A percentile compares a stretch with the other conserved stretches of the same genome.
Evolutionary conservation across 1,139 yeast genomes (phyloP).

Genomic region (Schizosaccharomyces versatilis): DNA sequence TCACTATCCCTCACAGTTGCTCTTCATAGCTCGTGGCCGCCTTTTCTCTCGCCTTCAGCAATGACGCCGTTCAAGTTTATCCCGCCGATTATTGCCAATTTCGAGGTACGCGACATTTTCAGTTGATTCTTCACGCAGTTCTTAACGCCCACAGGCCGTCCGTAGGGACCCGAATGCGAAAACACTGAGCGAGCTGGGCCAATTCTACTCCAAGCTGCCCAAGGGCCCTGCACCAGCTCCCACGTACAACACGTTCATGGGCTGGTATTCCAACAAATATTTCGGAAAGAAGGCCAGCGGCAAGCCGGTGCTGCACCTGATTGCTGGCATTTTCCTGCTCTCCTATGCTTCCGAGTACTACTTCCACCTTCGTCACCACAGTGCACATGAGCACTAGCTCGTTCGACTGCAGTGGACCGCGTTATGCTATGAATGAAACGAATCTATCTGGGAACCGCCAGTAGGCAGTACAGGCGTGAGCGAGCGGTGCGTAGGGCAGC

Average conservation of each 20-base stretch:
- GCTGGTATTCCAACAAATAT: conserved; percentile 45
- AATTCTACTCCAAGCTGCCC: background rate
- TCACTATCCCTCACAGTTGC: no score
- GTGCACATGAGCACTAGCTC: conserved; percentile 12
- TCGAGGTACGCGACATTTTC: no score
- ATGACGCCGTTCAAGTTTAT: no score
- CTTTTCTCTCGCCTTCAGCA: no score
- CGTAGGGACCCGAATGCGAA: no score
- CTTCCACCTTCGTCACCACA: conserved; percentile 36
- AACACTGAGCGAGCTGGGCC: background rate
- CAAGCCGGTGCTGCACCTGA: conserved; percentile 29
- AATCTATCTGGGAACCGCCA: no score
- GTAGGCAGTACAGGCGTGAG: no score
- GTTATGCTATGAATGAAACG: background rate
- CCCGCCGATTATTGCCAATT: no score
- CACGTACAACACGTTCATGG: conserved; percentile 18
- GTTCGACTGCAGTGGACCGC: background rate
- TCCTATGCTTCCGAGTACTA: conserved; percentile 3
- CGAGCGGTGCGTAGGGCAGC: no score
- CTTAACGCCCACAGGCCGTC: no score
- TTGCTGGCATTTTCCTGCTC: conserved; percentile 3
- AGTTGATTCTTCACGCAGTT: no score
- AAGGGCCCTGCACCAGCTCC: conserved; percentile 61
- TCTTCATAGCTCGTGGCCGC: no score
- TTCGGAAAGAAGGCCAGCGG: conserved; percentile 49